Evolutionary conservation across 441 rosid genomes (phyloP), one percentile per base, ranked within the genome.

Genomic region (Gossypium davidsonii): DNA sequence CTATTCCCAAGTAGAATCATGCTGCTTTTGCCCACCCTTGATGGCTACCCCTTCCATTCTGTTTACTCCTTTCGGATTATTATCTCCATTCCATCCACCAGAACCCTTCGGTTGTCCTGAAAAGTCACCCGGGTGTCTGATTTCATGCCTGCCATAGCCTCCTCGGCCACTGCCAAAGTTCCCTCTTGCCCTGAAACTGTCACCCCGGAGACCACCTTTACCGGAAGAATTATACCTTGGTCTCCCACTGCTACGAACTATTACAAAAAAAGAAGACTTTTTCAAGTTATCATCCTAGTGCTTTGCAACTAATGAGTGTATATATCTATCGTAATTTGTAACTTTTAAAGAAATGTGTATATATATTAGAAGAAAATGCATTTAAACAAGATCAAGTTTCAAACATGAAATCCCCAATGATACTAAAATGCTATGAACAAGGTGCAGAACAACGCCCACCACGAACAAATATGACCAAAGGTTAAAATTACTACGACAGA

Each of bases 161-260:
- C 96, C 61, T 11, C 62, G 80, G 53, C 97, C 91, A 49, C 90
- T 86, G 44, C 85, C 76, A 8, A 76, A 85, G 81, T 77, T 81
- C 65, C 91, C 89, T 1, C 96, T 93, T 67, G 82, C 86, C 80
- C 84, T 89, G 81, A 89, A 88, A 79, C 85, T 90, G 37, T 93
- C 96, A 28, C 79, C 87, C 37, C 91, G 80, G 78, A 81, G 88
- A 17, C 80, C 83, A 69, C 80, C 89, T 89, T 94, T 87, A 69
- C 90, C 88, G 0, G 90, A 59, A 75, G 90, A 34, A 1, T 34
- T 49, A 83, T 69, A 90, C 86, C 93, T 91, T 60, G 90, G 91
- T 67, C 92, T 96, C 69, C 89, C 91, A 46, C 78, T 74, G 76
- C 87, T 70, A 17, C 86, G 63, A 76, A 74, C 93, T 85, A 83